Conservation (phyloP, 1,284 basidiomycete species). For the Ustilago bromivora region DNA sequence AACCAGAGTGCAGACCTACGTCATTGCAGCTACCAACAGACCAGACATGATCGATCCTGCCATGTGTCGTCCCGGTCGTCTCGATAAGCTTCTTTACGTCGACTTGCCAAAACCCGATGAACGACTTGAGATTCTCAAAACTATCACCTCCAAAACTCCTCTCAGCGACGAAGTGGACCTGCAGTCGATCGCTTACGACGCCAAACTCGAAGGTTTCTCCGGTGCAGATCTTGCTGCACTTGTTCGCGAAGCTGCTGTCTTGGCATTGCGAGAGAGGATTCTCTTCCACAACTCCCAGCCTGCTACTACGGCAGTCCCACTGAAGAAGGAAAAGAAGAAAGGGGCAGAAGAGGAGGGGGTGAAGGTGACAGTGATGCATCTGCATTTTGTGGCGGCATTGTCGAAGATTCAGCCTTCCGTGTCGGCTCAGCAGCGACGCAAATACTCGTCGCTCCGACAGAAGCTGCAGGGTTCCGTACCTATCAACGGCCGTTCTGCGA, state of each 20-base stretch:
- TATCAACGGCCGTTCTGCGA: constrained; percentile 22
- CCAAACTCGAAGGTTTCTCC: constrained; percentile 61
- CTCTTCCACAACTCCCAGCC: constrained; percentile 38
- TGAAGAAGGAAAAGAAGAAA: constrained; percentile 18
- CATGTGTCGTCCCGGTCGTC: constrained; percentile 94
- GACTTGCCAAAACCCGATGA: constrained; percentile 84
- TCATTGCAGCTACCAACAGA: constrained; percentile 96
- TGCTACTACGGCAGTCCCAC: not conserved
- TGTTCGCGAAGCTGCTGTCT: constrained; percentile 80
- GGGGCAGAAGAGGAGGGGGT: constrained; percentile 17
- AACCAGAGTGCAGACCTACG: constrained; percentile 85
- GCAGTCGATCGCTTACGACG: constrained; percentile 51
- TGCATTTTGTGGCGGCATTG: constrained; percentile 82
- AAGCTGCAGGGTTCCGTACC: constrained; percentile 49
- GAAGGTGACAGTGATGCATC: constrained; percentile 68
- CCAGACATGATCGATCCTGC: constrained; percentile 99
- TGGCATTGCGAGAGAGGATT: constrained; percentile 77
- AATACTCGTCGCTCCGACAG: constrained; percentile 73
- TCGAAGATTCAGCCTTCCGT: constrained; percentile 90
- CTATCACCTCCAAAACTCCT: constrained; percentile 79
- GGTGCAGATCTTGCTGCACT: constrained; percentile 68
- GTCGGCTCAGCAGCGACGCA: constrained; percentile 80
- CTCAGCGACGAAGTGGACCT: constrained; percentile 73
- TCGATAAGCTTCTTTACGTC: constrained; percentile 96
- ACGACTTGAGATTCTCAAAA: constrained; percentile 80